A percentile compares a stretch with the other conserved stretches of the same genome.
phyloP scores from a whole-genome alignment of 2,329 filamentous ascomycete genomes.

The Leptoxyphium fumago region DNA sequence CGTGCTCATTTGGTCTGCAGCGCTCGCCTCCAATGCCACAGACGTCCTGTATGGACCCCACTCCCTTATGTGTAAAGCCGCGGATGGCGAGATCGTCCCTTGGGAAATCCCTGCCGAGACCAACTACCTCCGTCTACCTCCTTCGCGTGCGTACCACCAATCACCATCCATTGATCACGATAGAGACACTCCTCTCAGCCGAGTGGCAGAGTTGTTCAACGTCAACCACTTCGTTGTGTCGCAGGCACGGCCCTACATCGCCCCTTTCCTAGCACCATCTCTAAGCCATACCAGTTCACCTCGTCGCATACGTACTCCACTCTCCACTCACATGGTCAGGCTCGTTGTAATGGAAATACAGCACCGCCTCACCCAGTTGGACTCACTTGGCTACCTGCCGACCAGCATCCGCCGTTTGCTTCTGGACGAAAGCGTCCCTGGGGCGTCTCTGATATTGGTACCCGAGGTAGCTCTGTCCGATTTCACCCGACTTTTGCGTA shows the following conservation, averaged over 20 bases:
- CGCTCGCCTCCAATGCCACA: conserved; percentile 59
- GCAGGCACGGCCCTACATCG: conserved; percentile 77
- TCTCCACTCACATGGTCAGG: conserved; percentile 30
- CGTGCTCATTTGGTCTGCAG: conserved; percentile 73
- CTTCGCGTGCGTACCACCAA: background rate
- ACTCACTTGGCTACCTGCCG: conserved; percentile 60
- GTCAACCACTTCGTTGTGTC: conserved; percentile 93
- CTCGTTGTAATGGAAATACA: conserved; percentile 63
- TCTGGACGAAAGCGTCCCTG: conserved; percentile 54
- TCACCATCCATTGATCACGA: conserved; percentile 48
- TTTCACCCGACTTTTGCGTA: conserved; percentile 67
- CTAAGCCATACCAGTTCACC: conserved; percentile 11
- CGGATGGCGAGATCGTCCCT: conserved; percentile 54
- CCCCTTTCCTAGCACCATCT: conserved; percentile 47
- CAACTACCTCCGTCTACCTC: conserved; percentile 51
- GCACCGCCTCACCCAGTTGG: conserved; percentile 67
- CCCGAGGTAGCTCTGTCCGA: conserved; percentile 61
- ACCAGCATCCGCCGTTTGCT: conserved; percentile 13
- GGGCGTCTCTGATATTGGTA: conserved; percentile 64
- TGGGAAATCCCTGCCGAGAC: conserved; percentile 47
- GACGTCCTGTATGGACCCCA: conserved; percentile 27
- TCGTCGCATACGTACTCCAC: conserved; percentile 21
- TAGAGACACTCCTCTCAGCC: conserved; percentile 51
- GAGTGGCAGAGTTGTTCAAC: conserved; percentile 73
- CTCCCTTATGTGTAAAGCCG: conserved; percentile 62